These are phyloP conservation scores for Lachancea nothofagi DNA, from an alignment of 805 yeast species.

Conservation along the genomic window DNA sequence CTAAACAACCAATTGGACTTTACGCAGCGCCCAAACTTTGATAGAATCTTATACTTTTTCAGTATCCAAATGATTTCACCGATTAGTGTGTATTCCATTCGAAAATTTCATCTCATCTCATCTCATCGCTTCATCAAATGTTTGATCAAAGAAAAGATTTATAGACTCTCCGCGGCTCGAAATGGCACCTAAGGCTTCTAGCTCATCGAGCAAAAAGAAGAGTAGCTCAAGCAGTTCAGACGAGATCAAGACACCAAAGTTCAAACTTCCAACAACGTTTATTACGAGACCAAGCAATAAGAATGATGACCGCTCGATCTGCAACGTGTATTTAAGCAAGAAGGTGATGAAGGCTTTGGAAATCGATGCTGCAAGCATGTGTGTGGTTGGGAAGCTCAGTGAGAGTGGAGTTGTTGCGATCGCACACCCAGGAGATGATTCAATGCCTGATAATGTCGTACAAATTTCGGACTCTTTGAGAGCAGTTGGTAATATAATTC, in stretches of 20 bases:
- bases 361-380: slow-evolving; percentile 41
- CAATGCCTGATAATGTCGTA: slow-evolving; percentile 36
- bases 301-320: slow-evolving; percentile 27
- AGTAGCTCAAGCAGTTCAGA: slow-evolving; percentile 15
- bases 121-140: neutral
- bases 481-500: slow-evolving; percentile 37
- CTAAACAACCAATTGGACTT: too few species aligned
- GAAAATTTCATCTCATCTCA: slow-evolving; percentile 1
- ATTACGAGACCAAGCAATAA: slow-evolving; percentile 34
- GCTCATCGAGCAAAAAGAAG: slow-evolving; percentile 28
- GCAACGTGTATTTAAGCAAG: slow-evolving; percentile 39
- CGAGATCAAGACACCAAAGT: slow-evolving; percentile 20
- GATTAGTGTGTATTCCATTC: too few species aligned
- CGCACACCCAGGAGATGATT: slow-evolving; percentile 35
- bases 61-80: too few species aligned
- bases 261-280: slow-evolving; percentile 36
- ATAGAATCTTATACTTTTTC: too few species aligned
- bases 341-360: slow-evolving; percentile 45
- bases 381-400: slow-evolving; percentile 42
- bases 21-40: too few species aligned
- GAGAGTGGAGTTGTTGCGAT: slow-evolving; percentile 43
- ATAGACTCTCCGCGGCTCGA: neutral
- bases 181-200: slow-evolving; percentile 30
- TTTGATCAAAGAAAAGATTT: neutral
- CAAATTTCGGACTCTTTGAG: slow-evolving; percentile 46